phyloP scores from a whole-genome alignment of 371 early-diverging fungal species.

The Lichtheimia corymbifera region DNA sequence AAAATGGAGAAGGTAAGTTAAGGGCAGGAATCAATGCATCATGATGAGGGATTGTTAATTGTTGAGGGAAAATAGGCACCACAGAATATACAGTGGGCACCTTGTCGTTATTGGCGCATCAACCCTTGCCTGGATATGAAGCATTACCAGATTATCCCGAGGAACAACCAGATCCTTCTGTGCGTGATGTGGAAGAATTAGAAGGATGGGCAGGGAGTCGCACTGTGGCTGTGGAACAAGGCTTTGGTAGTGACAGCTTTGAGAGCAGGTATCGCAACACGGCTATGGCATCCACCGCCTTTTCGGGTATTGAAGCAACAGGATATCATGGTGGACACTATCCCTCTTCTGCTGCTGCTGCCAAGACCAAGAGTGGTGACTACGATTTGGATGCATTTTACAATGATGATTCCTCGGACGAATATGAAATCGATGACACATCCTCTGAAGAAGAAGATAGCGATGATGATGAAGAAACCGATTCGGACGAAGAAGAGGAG shows the following conservation, averaged over 20 bases:
- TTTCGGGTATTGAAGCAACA: conserved; percentile 47
- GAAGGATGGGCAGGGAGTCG: conserved; percentile 51
- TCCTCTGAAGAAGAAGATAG: conserved; percentile 23
- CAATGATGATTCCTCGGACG: conserved; percentile 39
- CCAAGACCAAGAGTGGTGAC: conserved; percentile 45
- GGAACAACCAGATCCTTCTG: conserved; percentile 66
- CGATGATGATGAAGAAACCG: conserved; percentile 8
- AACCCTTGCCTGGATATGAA: conserved; percentile 74
- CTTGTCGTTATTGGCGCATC: conserved; percentile 77
- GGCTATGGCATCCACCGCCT: conserved; percentile 33
- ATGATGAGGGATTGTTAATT: neutral
- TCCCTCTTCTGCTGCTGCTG: conserved; percentile 14
- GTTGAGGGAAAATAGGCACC: conserved; percentile 32
- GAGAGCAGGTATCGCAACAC: conserved; percentile 37
- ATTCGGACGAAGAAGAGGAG: conserved; percentile 4
- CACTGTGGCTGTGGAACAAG: conserved; percentile 44
- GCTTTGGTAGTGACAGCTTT: conserved; percentile 59
- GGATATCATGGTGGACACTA: conserved; percentile 31
- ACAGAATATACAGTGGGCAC: conserved; percentile 77
- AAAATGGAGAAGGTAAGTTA: conserved; percentile 26
- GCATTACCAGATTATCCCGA: conserved; percentile 84
- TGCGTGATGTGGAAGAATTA: conserved; percentile 58
- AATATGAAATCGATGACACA: conserved; percentile 32
- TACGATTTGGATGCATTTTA: conserved; percentile 68
- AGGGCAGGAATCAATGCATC: neutral